These are phyloP conservation scores for Eragrostis nindensis DNA, from an alignment of 176 grass and related monocot genomes.

Conservation along the genomic window DNA sequence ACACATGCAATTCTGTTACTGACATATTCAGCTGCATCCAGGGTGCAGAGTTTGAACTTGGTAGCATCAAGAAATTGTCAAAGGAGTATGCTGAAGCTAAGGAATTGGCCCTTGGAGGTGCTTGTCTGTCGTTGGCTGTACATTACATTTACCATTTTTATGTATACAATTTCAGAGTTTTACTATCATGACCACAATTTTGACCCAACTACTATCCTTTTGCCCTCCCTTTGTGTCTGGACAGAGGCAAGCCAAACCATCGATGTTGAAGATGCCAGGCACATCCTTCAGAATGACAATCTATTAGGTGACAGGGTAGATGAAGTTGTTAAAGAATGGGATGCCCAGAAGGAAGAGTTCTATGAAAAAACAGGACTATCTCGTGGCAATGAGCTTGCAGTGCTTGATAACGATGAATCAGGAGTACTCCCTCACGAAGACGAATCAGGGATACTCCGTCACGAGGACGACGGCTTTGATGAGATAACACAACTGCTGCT, in stretches of 20 bases:
- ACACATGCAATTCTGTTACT: not conserved
- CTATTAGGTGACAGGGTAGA: slow-evolving; percentile 54
- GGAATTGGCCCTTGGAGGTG: slow-evolving; percentile 64
- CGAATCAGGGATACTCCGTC: too few species aligned
- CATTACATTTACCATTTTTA: slow-evolving; percentile 12
- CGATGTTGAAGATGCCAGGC: slow-evolving; percentile 54
- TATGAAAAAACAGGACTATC: slow-evolving; percentile 71
- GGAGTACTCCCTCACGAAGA: slow-evolving; percentile 12
- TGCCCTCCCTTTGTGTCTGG: not conserved
- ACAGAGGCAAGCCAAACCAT: slow-evolving; percentile 52
- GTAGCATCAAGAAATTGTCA: slow-evolving; percentile 67
- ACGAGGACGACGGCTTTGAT: slow-evolving; percentile 53
- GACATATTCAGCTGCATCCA: slow-evolving; percentile 44
- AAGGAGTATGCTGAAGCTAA: slow-evolving; percentile 75
- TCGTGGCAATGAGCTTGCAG: slow-evolving; percentile 20
- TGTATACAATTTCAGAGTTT: not conserved
- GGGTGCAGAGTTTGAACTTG: slow-evolving; percentile 65
- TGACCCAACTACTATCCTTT: not conserved
- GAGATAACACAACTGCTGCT: slow-evolving; percentile 58
- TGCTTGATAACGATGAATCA: slow-evolving; percentile 27
- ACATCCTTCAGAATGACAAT: slow-evolving; percentile 59
- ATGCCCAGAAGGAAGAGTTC: slow-evolving; percentile 70
- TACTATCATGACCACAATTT: too few species aligned
- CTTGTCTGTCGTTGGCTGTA: not conserved
- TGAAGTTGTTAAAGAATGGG: slow-evolving; percentile 71